Base-by-base conservation (phyloP, 306 rosid genomes). In the Pyrus communis region DNA sequence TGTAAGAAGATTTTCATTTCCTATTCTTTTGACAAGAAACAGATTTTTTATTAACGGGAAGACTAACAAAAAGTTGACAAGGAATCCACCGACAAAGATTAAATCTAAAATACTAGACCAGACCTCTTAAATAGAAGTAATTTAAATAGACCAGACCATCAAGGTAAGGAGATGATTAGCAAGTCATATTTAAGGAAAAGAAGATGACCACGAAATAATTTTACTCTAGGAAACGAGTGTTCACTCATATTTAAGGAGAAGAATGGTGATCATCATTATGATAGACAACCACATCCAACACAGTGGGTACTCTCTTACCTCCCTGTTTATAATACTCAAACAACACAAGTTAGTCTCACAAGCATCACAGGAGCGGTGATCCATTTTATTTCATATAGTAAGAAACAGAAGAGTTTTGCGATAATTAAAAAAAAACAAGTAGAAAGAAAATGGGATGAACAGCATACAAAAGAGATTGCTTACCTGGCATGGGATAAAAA, bases 401-500 rank as follows among this genome's bases (percentile, higher is more conserved):
- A 21, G 12, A 69, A 60, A 70, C 25, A 21, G 15, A 58, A 78
- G 69, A 61, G 38, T 43, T 54, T 58, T 14, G 22, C 3, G 25
- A n/a, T 45, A 55, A 27, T 21, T 30, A 15, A 31, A 31, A 77
- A 22, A 65, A 33, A 35, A 76, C 25, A 71, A 80, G 33, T 52
- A 42, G 38, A 60, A 11, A 66, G 30, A 19, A 46, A 79, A 82
- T 65, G 28, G 31, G 69, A 15, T 31, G 43, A 78, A 22, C 25
- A 75, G 60, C 64, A 42, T 23, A 77, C 22, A 52, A 23, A 72
- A 35, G n/a, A 59, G 43, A 73, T 60, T 17, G 54, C 55, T 74
- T 80, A 89, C 99, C 97, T 95, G 99, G 80, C 99, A 95, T 72
- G 99, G 99, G 79, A 95, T 95, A 75, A 84, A 95, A 74, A 95